Evolutionary conservation across 1,284 basidiomycete genomes (phyloP).

Genomic region (Cutaneotrichosporon mucoides): DNA sequence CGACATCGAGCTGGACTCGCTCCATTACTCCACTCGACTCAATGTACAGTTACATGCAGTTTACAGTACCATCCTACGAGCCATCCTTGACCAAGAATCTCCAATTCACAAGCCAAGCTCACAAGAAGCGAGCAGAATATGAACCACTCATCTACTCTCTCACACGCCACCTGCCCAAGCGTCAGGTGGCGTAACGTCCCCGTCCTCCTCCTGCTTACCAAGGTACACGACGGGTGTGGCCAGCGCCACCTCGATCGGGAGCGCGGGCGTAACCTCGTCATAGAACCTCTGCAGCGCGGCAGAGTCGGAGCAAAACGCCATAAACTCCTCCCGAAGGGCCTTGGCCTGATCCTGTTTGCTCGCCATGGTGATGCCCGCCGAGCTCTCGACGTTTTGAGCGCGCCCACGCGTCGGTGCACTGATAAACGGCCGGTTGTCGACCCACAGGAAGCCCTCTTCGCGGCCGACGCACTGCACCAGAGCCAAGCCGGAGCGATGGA

Average conservation of each 20-base stretch:
- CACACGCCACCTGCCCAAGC: not conserved
- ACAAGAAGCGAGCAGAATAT: too few relatives aligned
- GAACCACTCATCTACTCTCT: not conserved
- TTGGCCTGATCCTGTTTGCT: slow-evolving; percentile 41
- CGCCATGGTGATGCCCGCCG: slow-evolving; percentile 23
- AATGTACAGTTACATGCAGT: too few relatives aligned
- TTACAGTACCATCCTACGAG: too few relatives aligned
- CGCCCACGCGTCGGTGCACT: slow-evolving; percentile 34
- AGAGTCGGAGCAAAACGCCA: slow-evolving; percentile 66
- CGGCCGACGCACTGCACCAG: slow-evolving; percentile 82
- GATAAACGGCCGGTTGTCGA: slow-evolving; percentile 69
- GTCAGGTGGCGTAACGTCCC: not conserved
- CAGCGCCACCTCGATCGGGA: not conserved
- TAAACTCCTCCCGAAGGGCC: slow-evolving; percentile 55
- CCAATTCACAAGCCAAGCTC: too few relatives aligned
- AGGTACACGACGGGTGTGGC: not conserved
- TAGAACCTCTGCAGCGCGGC: slow-evolving; percentile 65
- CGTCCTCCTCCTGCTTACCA: not conserved
- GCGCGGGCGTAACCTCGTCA: slow-evolving; percentile 60
- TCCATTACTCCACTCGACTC: too few relatives aligned
- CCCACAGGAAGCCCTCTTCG: slow-evolving; percentile 72
- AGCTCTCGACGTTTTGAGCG: slow-evolving; percentile 13
- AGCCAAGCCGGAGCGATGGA: slow-evolving; percentile 78
- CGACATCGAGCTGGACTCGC: too few relatives aligned
- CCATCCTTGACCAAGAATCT: too few relatives aligned